Conservation (phyloP, 352 stramenopile species). For the Pythium oligandrum region DNA sequence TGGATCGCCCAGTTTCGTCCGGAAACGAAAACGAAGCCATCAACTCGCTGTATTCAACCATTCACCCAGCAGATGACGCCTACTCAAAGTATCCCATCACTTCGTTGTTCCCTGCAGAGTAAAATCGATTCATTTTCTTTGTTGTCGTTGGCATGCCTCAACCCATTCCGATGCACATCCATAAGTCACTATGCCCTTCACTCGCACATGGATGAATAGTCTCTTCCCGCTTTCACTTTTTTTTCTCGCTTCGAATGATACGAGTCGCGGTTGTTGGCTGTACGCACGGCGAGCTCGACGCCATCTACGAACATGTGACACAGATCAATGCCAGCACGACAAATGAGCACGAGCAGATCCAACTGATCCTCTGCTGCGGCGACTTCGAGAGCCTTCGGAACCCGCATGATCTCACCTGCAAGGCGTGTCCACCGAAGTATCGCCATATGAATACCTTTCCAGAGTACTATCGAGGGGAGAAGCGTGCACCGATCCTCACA, state of each 20-base stretch:
- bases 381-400: slow-evolving; percentile 95
- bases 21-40: slow-evolving; percentile 20
- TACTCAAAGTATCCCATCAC: slow-evolving; percentile 22
- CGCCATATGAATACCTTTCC: slow-evolving; percentile 77
- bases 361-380: slow-evolving; percentile 92
- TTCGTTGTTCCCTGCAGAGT: slow-evolving; percentile 7
- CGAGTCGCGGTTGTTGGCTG: slow-evolving; percentile 89
- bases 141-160: too few species aligned
- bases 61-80: slow-evolving; percentile 20
- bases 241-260: slow-evolving; percentile 3
- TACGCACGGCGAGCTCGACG: slow-evolving; percentile 91
- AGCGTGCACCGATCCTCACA: slow-evolving; percentile 85
- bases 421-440: slow-evolving; percentile 92
- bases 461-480: slow-evolving; percentile 89
- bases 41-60: slow-evolving; percentile 17
- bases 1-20: background rate
- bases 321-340: slow-evolving; percentile 29
- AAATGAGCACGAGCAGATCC: slow-evolving; percentile 41
- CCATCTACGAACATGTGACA: slow-evolving; percentile 88
- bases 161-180: too few species aligned
- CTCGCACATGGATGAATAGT: too few species aligned
- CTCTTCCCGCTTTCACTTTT: too few species aligned
- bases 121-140: too few species aligned
- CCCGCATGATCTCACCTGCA: slow-evolving; percentile 76
- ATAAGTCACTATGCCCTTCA: too few species aligned